Percentiles rank a stretch among this genome's conserved stretches.
These are phyloP conservation scores for Rusavskia elegans DNA, from an alignment of 495 filamentous ascomycete genomes.

Conservation along the genomic window DNA sequence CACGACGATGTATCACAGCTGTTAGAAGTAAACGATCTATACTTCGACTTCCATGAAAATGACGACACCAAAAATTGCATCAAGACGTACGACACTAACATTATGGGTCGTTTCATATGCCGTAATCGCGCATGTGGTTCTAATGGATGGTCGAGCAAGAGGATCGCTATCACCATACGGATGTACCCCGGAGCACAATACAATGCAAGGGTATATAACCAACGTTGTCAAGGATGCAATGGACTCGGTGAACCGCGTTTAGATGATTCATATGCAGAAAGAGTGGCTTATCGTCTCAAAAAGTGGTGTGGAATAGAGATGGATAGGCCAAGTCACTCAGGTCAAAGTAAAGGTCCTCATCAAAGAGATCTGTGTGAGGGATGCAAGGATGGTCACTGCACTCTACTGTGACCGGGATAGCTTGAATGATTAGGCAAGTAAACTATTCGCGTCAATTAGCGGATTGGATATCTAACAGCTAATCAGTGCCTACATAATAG, in stretches of 20 bases:
- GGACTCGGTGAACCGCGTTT: conserved; percentile 18
- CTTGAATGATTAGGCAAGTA: too few species aligned
- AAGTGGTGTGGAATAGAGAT: conserved; percentile 31
- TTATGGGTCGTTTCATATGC: conserved; percentile 17
- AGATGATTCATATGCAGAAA: conserved; percentile 29
- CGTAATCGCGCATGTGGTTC: conserved; percentile 13
- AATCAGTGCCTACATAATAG: too few species aligned
- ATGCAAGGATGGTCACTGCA: conserved; percentile 30
- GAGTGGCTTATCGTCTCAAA: conserved; percentile 33
- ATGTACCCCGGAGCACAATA: conserved; percentile 23
- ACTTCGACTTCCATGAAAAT: conserved; percentile 6
- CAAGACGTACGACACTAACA: conserved; percentile 16
- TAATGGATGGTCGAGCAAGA: conserved; percentile 25
- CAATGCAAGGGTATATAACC: conserved; percentile 31
- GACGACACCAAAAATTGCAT: conserved; percentile 11
- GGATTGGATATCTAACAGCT: too few species aligned
- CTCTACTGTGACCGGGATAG: too few species aligned
- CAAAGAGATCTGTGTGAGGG: conserved; percentile 28
- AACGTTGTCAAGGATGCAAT: conserved; percentile 25
- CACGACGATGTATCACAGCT: too few species aligned
- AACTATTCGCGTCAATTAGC: too few species aligned
- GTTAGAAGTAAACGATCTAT: too few species aligned
- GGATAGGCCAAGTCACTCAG: conserved; percentile 14
- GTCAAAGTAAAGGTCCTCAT: conserved; percentile 23
- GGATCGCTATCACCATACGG: conserved; percentile 28